phyloP scores from a whole-genome alignment of 2,329 filamentous ascomycete species.

The Sporothrix protearum region DNA sequence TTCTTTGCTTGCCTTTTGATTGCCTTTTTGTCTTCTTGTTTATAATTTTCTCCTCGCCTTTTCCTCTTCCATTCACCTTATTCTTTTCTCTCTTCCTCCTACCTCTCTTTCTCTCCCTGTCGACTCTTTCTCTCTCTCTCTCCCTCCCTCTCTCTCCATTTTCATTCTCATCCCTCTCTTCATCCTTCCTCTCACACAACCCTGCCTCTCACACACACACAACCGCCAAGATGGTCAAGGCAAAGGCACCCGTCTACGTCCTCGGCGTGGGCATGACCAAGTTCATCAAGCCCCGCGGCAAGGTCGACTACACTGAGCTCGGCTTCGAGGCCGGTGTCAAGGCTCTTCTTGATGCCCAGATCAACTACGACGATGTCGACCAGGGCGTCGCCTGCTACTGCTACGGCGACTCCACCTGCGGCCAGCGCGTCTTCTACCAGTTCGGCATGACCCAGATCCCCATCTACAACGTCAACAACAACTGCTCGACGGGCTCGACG shows the following conservation, averaged over 20 bases:
- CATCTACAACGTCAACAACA: constrained; percentile 98
- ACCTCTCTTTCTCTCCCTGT: background rate
- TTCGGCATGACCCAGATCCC: constrained; percentile 97
- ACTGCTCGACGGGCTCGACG: constrained; percentile 93
- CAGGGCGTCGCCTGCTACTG: constrained; percentile 96
- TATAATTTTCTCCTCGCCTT: background rate
- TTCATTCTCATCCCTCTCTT: background rate
- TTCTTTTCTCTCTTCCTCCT: background rate
- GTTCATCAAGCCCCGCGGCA: constrained; percentile 94
- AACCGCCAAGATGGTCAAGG: constrained; percentile 44
- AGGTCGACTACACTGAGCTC: constrained; percentile 91
- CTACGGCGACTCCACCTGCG: constrained; percentile 92
- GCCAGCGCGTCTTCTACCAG: constrained; percentile 96
- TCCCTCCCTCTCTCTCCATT: background rate
- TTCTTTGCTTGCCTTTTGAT: background rate
- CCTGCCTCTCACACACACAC: background rate
- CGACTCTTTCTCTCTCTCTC: background rate
- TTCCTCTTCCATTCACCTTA: background rate
- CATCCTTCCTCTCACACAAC: background rate
- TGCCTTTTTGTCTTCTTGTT: background rate
- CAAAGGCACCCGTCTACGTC: constrained; percentile 67
- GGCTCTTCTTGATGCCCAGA: constrained; percentile 77
- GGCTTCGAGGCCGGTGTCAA: constrained; percentile 91
- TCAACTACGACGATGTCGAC: constrained; percentile 95
- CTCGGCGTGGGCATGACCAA: constrained; percentile 98